Percentiles rank a stretch among this genome's conserved stretches.
phyloP scores from a whole-genome alignment of 225 moss, liverwort and hornwort species.

The Physcomitrium patens region DNA sequence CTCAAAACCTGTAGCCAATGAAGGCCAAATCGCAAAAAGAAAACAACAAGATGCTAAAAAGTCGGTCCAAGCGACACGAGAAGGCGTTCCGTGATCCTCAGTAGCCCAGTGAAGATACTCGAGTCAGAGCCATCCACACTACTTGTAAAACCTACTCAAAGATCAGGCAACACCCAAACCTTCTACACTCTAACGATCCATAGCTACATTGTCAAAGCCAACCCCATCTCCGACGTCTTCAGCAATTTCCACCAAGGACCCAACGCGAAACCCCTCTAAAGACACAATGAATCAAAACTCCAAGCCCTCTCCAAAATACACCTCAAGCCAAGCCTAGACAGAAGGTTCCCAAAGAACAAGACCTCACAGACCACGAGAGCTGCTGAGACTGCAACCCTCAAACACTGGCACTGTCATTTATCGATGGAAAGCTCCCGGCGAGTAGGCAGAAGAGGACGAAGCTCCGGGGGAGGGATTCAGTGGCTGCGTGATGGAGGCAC shows the following conservation, averaged over 20 bases:
- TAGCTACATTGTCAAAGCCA: not conserved
- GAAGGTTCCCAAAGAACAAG: too few relatives aligned
- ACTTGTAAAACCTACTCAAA: not conserved
- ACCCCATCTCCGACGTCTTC: not conserved
- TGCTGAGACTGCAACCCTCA: not conserved
- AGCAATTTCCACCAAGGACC: not conserved
- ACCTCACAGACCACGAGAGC: not conserved
- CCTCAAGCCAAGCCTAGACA: not conserved
- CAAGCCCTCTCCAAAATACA: slow-evolving; percentile 5
- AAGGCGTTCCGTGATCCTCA: not conserved
- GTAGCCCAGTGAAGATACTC: not conserved
- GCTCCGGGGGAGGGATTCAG: not conserved
- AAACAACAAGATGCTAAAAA: not conserved
- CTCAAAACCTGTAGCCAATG: not conserved
- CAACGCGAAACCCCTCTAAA: not conserved
- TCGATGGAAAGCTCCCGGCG: not conserved
- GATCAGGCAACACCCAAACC: not conserved
- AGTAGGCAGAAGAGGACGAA: not conserved
- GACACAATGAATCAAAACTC: not conserved
- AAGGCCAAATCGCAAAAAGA: not conserved
- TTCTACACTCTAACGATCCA: slow-evolving; percentile 11
- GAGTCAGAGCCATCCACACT: slow-evolving; percentile 4
- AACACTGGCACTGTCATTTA: not conserved
- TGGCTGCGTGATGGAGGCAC: not conserved
- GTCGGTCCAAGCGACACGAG: not conserved